Evolutionary conservation across 1,284 basidiomycete genomes (phyloP).

Genomic region (Polyporus tsugae): DNA sequence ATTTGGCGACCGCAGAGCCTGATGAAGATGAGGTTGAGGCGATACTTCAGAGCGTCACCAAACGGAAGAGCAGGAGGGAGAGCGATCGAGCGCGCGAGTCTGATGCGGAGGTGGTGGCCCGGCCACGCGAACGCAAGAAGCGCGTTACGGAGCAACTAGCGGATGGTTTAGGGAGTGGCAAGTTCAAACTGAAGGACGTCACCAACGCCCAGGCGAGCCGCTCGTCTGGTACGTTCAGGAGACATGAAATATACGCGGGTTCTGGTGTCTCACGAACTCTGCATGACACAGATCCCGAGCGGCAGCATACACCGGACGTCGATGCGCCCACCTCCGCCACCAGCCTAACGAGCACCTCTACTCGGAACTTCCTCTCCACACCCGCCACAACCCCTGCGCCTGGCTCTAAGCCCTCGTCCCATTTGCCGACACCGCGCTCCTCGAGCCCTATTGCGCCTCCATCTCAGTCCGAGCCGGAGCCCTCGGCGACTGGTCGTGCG

Average conservation of each 20-base stretch:
- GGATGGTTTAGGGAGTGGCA: slow-evolving; percentile 46
- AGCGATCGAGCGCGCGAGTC: slow-evolving; percentile 40
- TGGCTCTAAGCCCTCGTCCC: slow-evolving; percentile 37
- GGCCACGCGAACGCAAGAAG: slow-evolving; percentile 51
- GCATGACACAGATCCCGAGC: too few relatives aligned
- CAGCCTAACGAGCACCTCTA: too few relatives aligned
- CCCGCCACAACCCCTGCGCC: slow-evolving; percentile 51
- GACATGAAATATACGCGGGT: too few relatives aligned
- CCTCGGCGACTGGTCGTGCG: slow-evolving; percentile 58
- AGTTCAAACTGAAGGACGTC: slow-evolving; percentile 68
- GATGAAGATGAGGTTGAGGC: slow-evolving; percentile 43
- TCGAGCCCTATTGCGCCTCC: slow-evolving; percentile 57
- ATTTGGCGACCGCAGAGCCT: slow-evolving; percentile 46
- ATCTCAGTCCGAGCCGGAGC: slow-evolving; percentile 48
- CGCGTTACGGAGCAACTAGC: slow-evolving; percentile 45
- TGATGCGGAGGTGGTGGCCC: slow-evolving; percentile 24
- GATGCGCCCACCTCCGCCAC: too few relatives aligned
- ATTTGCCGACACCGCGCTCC: slow-evolving; percentile 52
- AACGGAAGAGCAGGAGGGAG: slow-evolving; percentile 49
- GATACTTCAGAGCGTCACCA: slow-evolving; percentile 37
- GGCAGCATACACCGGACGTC: too few relatives aligned
- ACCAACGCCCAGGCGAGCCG: slow-evolving; percentile 61
- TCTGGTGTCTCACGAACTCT: too few relatives aligned
- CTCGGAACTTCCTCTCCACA: slow-evolving; percentile 51
- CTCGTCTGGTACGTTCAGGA: too few relatives aligned